These are phyloP conservation scores for Patellifolia procumbens DNA, from an alignment of 179 eudicot genomes.

Conservation along the genomic window DNA sequence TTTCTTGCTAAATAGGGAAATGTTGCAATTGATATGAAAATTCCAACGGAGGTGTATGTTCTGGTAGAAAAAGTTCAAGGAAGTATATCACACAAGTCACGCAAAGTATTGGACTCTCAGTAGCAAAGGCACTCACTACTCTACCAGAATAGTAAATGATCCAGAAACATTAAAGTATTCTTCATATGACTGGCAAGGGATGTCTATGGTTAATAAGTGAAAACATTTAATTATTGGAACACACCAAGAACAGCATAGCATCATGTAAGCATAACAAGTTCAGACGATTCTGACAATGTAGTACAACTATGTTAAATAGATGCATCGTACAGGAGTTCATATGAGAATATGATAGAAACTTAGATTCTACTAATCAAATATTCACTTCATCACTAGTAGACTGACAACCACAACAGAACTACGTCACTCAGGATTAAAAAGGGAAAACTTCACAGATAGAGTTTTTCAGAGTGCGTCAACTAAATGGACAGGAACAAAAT, in stretches of 20 bases:
- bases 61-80: no score
- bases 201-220: not conserved
- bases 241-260: not conserved
- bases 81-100: not conserved
- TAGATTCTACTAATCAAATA: not conserved
- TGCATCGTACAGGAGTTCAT: not conserved
- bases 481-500: not conserved
- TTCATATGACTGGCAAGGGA: not conserved
- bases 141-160: not conserved
- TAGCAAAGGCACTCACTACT: not conserved
- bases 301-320: not conserved
- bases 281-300: not conserved
- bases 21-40: no score
- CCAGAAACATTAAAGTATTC: not conserved
- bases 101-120: not conserved
- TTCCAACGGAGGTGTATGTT: no score
- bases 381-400: constrained; percentile 3
- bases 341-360: not conserved
- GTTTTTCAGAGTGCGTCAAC: not conserved
- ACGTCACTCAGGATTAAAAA: not conserved
- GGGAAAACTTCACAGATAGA: not conserved
- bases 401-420: not conserved
- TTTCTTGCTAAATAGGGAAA: no score
- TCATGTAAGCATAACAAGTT: not conserved
- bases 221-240: not conserved